These are phyloP conservation scores for Corymbia citriodora DNA, from an alignment of 441 rosid species.

Conservation along the genomic window DNA sequence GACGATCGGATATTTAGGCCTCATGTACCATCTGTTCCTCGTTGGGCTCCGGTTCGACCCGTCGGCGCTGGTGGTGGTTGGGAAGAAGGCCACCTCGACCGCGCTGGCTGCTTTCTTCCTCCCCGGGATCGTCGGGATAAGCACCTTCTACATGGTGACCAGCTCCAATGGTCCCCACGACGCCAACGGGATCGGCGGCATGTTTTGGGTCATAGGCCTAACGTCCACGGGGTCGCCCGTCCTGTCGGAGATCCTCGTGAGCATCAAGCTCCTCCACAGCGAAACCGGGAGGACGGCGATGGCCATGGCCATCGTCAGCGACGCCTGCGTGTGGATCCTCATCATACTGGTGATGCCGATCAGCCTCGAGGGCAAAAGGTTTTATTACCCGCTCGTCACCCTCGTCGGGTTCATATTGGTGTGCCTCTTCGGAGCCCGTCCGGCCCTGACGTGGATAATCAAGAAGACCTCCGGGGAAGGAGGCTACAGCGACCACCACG, in stretches of 20 bases:
- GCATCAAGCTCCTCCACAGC: neutral
- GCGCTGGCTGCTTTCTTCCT: neutral
- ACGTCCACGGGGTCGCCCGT: neutral
- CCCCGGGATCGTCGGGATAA: neutral
- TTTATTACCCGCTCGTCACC: neutral
- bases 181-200: neutral
- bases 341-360: neutral
- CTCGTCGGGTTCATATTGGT: slow-evolving; percentile 5
- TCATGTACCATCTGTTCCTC: neutral
- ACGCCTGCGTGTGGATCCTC: neutral
- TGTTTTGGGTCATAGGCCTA: neutral
- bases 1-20: slow-evolving; percentile 1
- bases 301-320: neutral
- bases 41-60: neutral
- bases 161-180: neutral
- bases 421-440: slow-evolving; percentile 20
- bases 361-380: neutral
- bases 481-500: slow-evolving; percentile 11
- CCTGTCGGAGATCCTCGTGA: neutral
- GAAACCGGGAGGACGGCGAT: neutral
- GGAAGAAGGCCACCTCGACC: neutral
- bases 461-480: neutral
- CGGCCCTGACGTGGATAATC: slow-evolving; percentile 10
- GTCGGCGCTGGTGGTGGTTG: neutral
- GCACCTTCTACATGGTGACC: neutral